Evolutionary conservation across 192 early-diverging fungal genomes (phyloP).

Genomic region (Mortierella hygrophila): DNA sequence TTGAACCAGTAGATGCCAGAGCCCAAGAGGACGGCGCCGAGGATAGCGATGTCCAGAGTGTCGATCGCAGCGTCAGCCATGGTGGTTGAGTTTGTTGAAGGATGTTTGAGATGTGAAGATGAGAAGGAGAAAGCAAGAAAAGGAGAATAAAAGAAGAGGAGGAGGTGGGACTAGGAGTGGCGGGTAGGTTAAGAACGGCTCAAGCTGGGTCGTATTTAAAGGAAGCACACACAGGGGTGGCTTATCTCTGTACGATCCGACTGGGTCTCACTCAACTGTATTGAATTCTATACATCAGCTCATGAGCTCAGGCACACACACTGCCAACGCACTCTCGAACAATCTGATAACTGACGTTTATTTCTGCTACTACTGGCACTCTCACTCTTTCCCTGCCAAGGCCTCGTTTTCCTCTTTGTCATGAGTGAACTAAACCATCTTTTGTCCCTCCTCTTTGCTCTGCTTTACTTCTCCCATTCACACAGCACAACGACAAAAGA

Average conservation of each 20-base stretch:
- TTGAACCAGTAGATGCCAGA: constrained; percentile 59
- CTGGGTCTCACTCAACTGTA: background rate
- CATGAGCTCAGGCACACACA: background rate
- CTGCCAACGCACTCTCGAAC: background rate
- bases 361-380: too few species aligned
- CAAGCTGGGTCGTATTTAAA: background rate
- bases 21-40: constrained; percentile 60
- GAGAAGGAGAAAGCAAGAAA: background rate
- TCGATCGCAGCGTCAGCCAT: constrained; percentile 60
- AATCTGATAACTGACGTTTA: background rate
- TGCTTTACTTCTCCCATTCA: background rate
- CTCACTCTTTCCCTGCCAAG: background rate
- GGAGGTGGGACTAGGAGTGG: background rate
- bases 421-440: background rate
- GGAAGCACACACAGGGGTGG: background rate
- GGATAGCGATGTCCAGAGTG: constrained; percentile 62
- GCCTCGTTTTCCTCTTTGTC: background rate
- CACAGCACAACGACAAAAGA: background rate
- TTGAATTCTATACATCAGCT: background rate
- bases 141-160: background rate
- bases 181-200: background rate
- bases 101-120: background rate
- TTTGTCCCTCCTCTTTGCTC: background rate
- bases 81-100: background rate
- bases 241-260: background rate